Evolutionary conservation across 805 yeast species (phyloP), one percentile per base, ranked within the genome.

Genomic region (Diddensiella santjacobensis): DNA sequence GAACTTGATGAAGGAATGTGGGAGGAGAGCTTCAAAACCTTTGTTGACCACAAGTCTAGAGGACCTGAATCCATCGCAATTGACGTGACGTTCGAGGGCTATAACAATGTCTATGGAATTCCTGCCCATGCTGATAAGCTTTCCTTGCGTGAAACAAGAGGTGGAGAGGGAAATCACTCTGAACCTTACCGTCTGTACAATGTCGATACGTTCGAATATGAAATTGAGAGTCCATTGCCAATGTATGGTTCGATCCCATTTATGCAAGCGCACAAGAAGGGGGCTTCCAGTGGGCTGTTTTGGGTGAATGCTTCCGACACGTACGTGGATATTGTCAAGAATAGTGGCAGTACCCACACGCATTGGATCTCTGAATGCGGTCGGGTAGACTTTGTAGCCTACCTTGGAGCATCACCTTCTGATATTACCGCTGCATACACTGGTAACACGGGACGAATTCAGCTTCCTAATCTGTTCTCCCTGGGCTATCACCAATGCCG

Each of bases 341-440:
- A 42, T 17, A 42, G 48, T 10, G 58, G 59, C 30, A 56, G 48
- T 1, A 70, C 81, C 0, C 63, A 63, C 44, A 74, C 95, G 1
- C 99, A 91, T 65, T 91, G 97, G 96, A 85, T 90, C 54, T 87
- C 96, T 0, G 98, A 91, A 64, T 78, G 79, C 58, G 97, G 98
- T 23, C 69, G 83, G 19, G 57, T 91, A 40, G 97, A 91, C 61
- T 69, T 89, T 10, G 73, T 87, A 29, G 62, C 86, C 15, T 68
- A 88, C 40, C 70, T 86, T 29, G 91, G 80, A 11, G 71, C 70
- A 15, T 67, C 72, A 1, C 72, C 78, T 0, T 83, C 88, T 1
- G 62, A 65, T 1, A 73, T 91, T 19, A 75, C 81, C 37, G 60
- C 71, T 33, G 72, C 80, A 30, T 90, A 84, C 63, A 83, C 87